Base-by-base conservation (phyloP, 2,329 filamentous ascomycete species). In the Coniochaeta hoffmannii region DNA sequence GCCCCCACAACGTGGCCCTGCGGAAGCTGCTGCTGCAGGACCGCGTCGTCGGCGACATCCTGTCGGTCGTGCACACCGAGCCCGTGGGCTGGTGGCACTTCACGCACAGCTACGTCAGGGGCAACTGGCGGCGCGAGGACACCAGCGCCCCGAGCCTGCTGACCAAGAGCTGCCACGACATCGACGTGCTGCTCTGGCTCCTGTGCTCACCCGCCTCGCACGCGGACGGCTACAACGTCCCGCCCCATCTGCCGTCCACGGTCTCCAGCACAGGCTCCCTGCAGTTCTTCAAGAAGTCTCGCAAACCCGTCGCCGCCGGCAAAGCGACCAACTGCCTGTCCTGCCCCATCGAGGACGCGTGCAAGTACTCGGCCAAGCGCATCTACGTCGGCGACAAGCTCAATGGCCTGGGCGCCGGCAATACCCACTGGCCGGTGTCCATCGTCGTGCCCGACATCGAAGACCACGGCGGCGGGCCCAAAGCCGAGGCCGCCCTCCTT, bases 81-180 rank as follows among this genome's bases (percentile, higher is more conserved):
- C 94, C 94, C 0, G 87, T 99, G 0, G 94, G 94, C 1, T 96
- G 88, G 86, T 97, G 91, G 90, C 94, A 97, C 69, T 97, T 95
- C 68, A 79, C 88, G 0, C 92, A 96, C 69, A 90, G 86, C 41
- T 96, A 93, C 63, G 93, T 97, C 34, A 82, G 89, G 49, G 94
- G 94, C 15, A 97, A 97, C 71, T 97, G 94, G 94, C 83, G 93
- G 6, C 89, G 89, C 59, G 85, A 90, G 61, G 86, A 83, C 0
- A 86, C 75, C 5, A 86, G 81, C n/a, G 92, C 81, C 24, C 93
- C 86, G 7, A 93, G 89, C 1, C 77, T 99, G 1, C 78, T 99
- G 30, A 96, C 93, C 2, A 99, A 97, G 72, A 95, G 90, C 57
- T 97, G 94, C 63, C 94, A 99, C 65, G 94, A 99, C 63, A 89